phyloP scores from a whole-genome alignment of 2,329 filamentous ascomycete genomes.

The Teratosphaeriaceae sp. region DNA sequence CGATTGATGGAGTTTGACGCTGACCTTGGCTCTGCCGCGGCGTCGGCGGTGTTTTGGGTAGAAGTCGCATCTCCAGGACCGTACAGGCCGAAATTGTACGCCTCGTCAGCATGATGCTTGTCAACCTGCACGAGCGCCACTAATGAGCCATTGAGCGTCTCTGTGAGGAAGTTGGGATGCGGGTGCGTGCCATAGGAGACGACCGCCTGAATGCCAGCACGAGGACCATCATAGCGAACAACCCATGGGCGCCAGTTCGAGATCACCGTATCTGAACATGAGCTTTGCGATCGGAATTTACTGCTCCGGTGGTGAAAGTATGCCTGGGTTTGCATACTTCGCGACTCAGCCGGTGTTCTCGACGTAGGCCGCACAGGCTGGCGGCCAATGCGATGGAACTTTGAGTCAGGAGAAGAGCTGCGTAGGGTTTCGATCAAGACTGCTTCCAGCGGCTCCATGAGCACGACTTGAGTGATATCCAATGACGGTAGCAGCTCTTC shows the following conservation, averaged over 20 bases:
- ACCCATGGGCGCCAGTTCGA: constrained; percentile 53
- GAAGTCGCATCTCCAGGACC: not conserved
- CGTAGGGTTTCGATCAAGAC: constrained; percentile 30
- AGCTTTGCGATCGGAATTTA: not conserved
- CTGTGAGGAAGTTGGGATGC: constrained; percentile 51
- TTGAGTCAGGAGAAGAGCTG: constrained; percentile 14
- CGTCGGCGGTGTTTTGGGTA: constrained; percentile 8
- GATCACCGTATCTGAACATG: constrained; percentile 45
- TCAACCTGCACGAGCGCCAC: constrained; percentile 61
- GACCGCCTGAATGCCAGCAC: constrained; percentile 55
- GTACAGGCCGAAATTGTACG: not conserved
- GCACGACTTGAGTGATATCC: constrained; percentile 56
- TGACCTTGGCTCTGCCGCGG: too few relatives aligned
- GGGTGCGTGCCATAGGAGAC: constrained; percentile 61
- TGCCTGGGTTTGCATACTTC: constrained; percentile 71
- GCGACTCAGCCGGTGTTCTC: constrained; percentile 58
- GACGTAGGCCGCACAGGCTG: constrained; percentile 50
- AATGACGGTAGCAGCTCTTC: constrained; percentile 49
- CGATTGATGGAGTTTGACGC: constrained; percentile 24
- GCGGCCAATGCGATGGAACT: constrained; percentile 51
- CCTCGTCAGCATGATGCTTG: constrained; percentile 2
- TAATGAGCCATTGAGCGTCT: constrained; percentile 64
- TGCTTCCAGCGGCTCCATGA: constrained; percentile 60
- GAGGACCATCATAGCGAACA: constrained; percentile 50
- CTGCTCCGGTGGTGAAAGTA: constrained; percentile 56